Conservation (phyloP, 1,139 yeast species). For the Debaryomycetaceae sp. region DNA sequence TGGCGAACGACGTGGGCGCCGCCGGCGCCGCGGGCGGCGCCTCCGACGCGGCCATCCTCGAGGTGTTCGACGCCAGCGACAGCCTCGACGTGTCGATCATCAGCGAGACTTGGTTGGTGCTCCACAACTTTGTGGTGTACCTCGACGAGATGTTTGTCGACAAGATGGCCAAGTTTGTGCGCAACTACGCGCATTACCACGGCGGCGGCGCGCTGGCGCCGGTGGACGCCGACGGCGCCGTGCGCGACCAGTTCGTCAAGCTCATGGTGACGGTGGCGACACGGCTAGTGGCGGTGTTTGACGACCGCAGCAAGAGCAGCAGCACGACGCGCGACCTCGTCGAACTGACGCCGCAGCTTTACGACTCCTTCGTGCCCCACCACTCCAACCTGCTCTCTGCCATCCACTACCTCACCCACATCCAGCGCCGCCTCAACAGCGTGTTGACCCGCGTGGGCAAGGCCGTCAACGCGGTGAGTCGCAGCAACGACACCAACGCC, state of each 20-base stretch:
- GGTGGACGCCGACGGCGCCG: constrained; percentile 28
- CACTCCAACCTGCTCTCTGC: constrained; percentile 42
- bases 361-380: constrained; percentile 36
- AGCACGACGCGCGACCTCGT: constrained; percentile 15
- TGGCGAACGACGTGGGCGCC: constrained; percentile 9
- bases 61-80: constrained; percentile 36
- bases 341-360: constrained; percentile 34
- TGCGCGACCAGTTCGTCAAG: constrained; percentile 24
- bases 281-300: constrained; percentile 29
- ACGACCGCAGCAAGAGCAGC: constrained; percentile 13
- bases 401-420: constrained; percentile 30
- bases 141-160: constrained; percentile 29
- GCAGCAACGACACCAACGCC: constrained; percentile 34
- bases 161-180: constrained; percentile 31
- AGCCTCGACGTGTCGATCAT: constrained; percentile 40
- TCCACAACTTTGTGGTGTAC: constrained; percentile 34
- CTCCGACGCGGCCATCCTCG: constrained; percentile 24
- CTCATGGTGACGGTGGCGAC: constrained; percentile 24
- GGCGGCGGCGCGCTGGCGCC: constrained; percentile 7
- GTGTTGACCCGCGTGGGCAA: constrained; percentile 33
- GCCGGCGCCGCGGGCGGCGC: background rate
- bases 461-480: constrained; percentile 31
- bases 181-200: constrained; percentile 35
- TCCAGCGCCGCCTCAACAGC: constrained; percentile 26
- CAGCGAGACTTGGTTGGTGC: constrained; percentile 44